Conservation (phyloP, 805 yeast genomes). For the Saccharomycopsis sp. region DNA sequence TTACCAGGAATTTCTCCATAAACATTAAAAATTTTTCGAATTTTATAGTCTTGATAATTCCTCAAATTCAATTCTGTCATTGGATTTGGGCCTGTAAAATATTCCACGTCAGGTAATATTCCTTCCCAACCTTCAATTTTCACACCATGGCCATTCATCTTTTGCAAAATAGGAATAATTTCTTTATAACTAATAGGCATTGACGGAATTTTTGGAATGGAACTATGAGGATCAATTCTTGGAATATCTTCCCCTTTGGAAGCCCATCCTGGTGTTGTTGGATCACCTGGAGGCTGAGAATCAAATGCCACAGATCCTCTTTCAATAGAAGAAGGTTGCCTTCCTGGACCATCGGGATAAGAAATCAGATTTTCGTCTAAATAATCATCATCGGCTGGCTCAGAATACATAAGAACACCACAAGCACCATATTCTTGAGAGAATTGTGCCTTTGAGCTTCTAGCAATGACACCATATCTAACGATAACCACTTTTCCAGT, state of each 20-base stretch:
- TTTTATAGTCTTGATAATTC: constrained; percentile 32
- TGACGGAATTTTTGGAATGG: constrained; percentile 43
- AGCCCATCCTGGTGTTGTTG: constrained; percentile 67
- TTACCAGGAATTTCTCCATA: constrained; percentile 48
- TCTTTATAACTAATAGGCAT: constrained; percentile 38
- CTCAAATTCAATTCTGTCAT: constrained; percentile 27
- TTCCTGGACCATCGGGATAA: constrained; percentile 58
- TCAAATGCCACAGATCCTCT: constrained; percentile 51
- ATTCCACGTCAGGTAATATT: constrained; percentile 30
- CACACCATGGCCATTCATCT: constrained; percentile 30
- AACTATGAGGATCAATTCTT: constrained; percentile 28
- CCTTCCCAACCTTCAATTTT: constrained; percentile 29
- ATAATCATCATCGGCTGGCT: constrained; percentile 51
- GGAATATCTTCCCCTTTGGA: constrained; percentile 33
- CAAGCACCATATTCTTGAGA: constrained; percentile 55
- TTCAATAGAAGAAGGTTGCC: constrained; percentile 50
- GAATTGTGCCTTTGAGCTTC: constrained; percentile 48
- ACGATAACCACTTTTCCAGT: constrained; percentile 49
- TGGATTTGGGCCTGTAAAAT: constrained; percentile 34
- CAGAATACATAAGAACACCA: constrained; percentile 48
- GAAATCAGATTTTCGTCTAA: constrained; percentile 43
- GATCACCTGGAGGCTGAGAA: constrained; percentile 62
- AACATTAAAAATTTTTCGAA: constrained; percentile 32
- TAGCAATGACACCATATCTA: constrained; percentile 32
- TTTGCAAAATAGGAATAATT: constrained; percentile 30